These are phyloP conservation scores for Torulaspora microellipsoides DNA, from an alignment of 805 yeast species.

Conservation along the genomic window DNA sequence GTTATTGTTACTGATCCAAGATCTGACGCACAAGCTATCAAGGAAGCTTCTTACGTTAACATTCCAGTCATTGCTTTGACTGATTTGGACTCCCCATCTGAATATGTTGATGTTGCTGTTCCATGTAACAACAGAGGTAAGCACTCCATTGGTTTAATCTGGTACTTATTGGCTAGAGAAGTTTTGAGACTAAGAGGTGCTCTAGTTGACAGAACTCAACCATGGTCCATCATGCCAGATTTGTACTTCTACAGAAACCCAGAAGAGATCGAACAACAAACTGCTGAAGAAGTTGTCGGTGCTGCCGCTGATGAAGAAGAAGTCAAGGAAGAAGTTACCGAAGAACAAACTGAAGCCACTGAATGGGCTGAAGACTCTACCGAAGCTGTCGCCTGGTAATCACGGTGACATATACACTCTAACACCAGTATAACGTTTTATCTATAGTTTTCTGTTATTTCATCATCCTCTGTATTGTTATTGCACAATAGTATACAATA, in stretches of 20 bases:
- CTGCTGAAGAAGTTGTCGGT: conserved; percentile 64
- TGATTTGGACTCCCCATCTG: conserved; percentile 98
- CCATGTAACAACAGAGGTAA: conserved; percentile 99
- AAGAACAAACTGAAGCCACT: conserved; percentile 60
- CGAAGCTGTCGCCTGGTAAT: conserved; percentile 34
- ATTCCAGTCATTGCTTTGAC: conserved; percentile 99
- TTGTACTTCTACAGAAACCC: conserved; percentile 99
- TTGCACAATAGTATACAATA: conserved; percentile 18
- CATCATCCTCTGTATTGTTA: conserved; percentile 18
- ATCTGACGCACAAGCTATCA: conserved; percentile 99
- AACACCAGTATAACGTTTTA: conserved; percentile 18
- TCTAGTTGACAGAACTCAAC: conserved; percentile 90
- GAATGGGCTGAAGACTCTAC: conserved; percentile 53
- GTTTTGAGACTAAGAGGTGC: conserved; percentile 98
- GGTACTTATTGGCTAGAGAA: conserved; percentile 99
- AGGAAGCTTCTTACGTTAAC: conserved; percentile 99
- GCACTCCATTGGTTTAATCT: conserved; percentile 98
- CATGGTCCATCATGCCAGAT: conserved; percentile 99
- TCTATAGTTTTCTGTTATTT: conserved; percentile 17
- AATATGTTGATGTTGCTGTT: conserved; percentile 98
- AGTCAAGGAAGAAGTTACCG: conserved; percentile 76
- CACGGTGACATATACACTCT: conserved; percentile 11
- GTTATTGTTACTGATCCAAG: conserved; percentile 99
- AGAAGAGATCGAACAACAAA: conserved; percentile 88
- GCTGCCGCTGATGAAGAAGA: conserved; percentile 64